phyloP scores from a whole-genome alignment of 2,329 filamentous ascomycete genomes.

The Xylariaceae sp. region DNA sequence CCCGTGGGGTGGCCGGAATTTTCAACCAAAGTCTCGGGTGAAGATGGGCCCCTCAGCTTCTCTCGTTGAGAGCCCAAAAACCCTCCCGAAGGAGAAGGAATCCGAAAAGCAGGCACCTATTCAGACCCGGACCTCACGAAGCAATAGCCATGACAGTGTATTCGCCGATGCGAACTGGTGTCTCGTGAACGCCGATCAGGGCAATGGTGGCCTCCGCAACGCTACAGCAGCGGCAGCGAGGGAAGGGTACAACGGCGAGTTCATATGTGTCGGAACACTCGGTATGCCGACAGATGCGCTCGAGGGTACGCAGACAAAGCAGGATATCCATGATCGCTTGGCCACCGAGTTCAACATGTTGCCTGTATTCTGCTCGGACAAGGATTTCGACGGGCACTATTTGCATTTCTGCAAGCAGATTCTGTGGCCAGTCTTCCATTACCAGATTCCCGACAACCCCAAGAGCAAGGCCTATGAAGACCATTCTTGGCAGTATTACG shows the following conservation, averaged over 20 bases:
- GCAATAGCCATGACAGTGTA: constrained; percentile 61
- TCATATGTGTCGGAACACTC: constrained; percentile 86
- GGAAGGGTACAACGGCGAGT: constrained; percentile 63
- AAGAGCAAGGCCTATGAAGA: constrained; percentile 98
- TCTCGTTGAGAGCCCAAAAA: constrained; percentile 63
- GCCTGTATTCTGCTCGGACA: constrained; percentile 80
- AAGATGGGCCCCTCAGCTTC: constrained; percentile 69
- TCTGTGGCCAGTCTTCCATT: constrained; percentile 95
- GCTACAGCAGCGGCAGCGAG: constrained; percentile 74
- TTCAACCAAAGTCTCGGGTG: constrained; percentile 73
- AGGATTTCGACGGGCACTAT: constrained; percentile 92
- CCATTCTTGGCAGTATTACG: constrained; percentile 93
- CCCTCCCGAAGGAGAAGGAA: constrained; percentile 52
- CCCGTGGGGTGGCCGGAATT: constrained; percentile 68
- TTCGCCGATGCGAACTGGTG: constrained; percentile 78
- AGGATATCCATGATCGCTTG: constrained; percentile 76
- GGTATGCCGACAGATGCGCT: constrained; percentile 92
- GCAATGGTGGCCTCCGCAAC: constrained; percentile 87
- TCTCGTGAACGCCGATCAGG: constrained; percentile 79
- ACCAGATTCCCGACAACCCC: constrained; percentile 94
- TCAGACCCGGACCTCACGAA: constrained; percentile 50
- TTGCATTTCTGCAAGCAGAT: constrained; percentile 97
- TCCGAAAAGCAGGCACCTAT: constrained; percentile 51
- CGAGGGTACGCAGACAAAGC: constrained; percentile 64
- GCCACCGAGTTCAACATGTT: constrained; percentile 77